Percentiles rank a stretch among this genome's conserved stretches.
These are phyloP conservation scores for Botryotinia convoluta DNA, from an alignment of 2,329 filamentous ascomycete genomes.

Conservation along the genomic window DNA sequence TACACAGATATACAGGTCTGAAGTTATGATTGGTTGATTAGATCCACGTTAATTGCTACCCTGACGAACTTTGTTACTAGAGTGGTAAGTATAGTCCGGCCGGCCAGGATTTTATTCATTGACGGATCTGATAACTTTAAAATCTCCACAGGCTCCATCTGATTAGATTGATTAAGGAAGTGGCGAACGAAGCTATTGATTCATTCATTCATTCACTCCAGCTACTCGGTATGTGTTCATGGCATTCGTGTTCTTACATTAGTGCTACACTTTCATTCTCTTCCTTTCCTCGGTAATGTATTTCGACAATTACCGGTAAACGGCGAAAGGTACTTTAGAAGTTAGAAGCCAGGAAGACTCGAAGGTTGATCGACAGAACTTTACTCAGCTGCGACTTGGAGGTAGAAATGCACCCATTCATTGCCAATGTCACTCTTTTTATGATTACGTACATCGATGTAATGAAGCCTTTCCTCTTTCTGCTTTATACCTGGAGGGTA, in stretches of 20 bases:
- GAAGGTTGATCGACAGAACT: background rate
- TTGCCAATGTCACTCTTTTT: background rate
- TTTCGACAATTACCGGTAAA: background rate
- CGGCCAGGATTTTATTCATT: background rate
- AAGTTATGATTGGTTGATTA: background rate
- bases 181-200: background rate
- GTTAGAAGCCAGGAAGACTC: background rate
- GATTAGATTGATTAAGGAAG: constrained; percentile 3
- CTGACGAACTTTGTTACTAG: background rate
- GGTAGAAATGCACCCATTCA: background rate
- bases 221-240: background rate
- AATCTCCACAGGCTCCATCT: background rate
- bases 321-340: background rate
- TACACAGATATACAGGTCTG: background rate
- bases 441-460: background rate
- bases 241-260: background rate
- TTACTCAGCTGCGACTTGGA: background rate
- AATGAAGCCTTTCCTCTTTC: background rate
- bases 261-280: background rate
- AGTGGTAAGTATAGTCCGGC: background rate
- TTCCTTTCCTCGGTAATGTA: background rate
- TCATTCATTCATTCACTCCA: background rate
- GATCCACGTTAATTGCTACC: background rate
- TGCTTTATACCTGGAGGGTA: background rate
- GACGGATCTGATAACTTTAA: constrained; percentile 19